phyloP scores from a whole-genome alignment of 1,284 basidiomycete genomes.

The Leccinum proliferum region DNA sequence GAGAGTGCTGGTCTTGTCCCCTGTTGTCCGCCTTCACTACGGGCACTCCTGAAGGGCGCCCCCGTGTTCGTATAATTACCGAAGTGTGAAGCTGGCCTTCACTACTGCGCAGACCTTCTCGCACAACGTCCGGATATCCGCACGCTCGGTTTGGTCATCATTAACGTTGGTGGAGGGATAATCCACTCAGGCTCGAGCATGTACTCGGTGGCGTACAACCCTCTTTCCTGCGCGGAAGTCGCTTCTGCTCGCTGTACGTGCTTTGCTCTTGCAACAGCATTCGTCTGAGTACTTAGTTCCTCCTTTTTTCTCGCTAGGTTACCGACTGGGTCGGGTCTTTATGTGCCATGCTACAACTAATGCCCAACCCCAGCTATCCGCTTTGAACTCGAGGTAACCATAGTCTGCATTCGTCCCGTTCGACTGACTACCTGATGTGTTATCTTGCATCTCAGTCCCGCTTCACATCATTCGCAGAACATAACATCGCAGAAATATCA shows the following conservation, averaged over 20 bases:
- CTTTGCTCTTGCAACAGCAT: background rate
- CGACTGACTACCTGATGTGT: background rate
- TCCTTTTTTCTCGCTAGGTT: background rate
- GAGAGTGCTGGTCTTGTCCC: constrained; percentile 28
- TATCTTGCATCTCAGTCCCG: background rate
- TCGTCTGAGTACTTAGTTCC: background rate
- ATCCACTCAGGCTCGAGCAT: background rate
- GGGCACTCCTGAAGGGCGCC: constrained; percentile 6
- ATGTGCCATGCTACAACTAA: background rate
- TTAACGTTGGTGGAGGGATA: background rate
- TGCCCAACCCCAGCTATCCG: too few relatives aligned
- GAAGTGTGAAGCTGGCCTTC: constrained; percentile 46
- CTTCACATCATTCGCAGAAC: too few relatives aligned
- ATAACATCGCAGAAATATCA: too few relatives aligned
- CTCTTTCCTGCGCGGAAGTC: background rate
- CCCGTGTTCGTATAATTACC: constrained; percentile 37
- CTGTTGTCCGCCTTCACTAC: too few relatives aligned
- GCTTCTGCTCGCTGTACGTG: background rate
- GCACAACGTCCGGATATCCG: background rate
- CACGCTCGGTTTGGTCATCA: background rate
- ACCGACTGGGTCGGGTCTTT: background rate
- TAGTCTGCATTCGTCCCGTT: background rate
- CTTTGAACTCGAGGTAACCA: background rate
- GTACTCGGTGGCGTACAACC: background rate
- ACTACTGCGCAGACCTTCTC: constrained; percentile 36